Conservation (phyloP, 495 filamentous ascomycete genomes). For the Penicillium flavigenum region DNA sequence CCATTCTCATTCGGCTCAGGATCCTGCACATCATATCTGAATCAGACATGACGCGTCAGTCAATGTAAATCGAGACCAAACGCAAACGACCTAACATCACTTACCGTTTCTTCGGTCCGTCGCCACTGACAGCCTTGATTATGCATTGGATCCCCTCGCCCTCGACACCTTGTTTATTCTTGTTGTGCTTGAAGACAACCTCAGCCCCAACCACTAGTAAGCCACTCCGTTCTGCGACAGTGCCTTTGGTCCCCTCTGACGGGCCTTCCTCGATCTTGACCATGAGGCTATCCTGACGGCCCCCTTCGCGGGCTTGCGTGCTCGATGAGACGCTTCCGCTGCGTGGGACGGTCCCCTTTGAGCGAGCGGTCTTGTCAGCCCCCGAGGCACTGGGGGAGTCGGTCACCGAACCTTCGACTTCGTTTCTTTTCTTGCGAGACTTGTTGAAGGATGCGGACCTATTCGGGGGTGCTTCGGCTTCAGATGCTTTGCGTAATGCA, state of each 20-base stretch:
- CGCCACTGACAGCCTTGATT: conserved; percentile 78
- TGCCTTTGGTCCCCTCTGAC: conserved; percentile 49
- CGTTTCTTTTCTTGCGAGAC: conserved; percentile 64
- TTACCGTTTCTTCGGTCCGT: conserved; percentile 77
- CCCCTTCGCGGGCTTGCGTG: conserved; percentile 40
- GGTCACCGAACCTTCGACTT: conserved; percentile 64
- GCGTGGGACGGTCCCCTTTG: conserved; percentile 49
- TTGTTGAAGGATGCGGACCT: conserved; percentile 47
- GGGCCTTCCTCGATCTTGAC: conserved; percentile 57
- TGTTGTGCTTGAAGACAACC: conserved; percentile 79
- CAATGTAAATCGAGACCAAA: not conserved
- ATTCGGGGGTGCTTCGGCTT: conserved; percentile 54
- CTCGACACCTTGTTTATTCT: conserved; percentile 64
- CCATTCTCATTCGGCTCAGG: conserved; percentile 81
- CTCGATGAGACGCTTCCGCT: conserved; percentile 55
- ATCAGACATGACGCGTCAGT: conserved; percentile 17
- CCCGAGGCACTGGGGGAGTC: conserved; percentile 70
- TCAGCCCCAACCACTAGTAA: conserved; percentile 69
- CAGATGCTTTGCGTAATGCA: conserved; percentile 58
- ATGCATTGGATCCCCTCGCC: conserved; percentile 82
- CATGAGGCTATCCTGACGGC: conserved; percentile 39
- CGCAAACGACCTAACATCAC: conserved; percentile 7
- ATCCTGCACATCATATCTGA: conserved; percentile 90
- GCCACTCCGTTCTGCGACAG: conserved; percentile 49
- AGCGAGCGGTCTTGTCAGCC: conserved; percentile 45